Percentiles rank a stretch among this genome's conserved stretches.
phyloP scores from a whole-genome alignment of 345 rosid species.

The Lumnitzera racemosa region DNA sequence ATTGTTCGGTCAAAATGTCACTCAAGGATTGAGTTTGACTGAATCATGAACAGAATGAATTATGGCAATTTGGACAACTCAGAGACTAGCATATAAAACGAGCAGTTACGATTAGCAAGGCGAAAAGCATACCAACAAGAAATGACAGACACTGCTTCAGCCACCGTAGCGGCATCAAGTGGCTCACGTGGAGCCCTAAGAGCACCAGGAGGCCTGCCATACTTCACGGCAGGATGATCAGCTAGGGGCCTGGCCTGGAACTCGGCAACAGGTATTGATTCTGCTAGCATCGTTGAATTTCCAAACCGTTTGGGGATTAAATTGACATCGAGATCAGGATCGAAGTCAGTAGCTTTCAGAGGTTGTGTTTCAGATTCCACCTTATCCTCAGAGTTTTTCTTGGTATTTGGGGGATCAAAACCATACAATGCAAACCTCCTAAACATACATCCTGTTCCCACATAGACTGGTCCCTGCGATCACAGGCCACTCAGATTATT shows the following conservation, averaged over 20 bases:
- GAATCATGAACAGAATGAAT: background rate
- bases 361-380: slow-evolving; percentile 57
- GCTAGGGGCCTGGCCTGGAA: slow-evolving; percentile 86
- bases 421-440: slow-evolving; percentile 89
- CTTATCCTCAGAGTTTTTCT: slow-evolving; percentile 21
- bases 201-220: slow-evolving; percentile 84
- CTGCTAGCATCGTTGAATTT: slow-evolving; percentile 80
- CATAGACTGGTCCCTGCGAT: slow-evolving; percentile 78
- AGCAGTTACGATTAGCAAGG: background rate
- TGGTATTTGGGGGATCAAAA: slow-evolving; percentile 69
- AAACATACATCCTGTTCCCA: slow-evolving; percentile 93
- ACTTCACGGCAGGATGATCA: slow-evolving; percentile 81
- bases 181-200: slow-evolving; percentile 77
- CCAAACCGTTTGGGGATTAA: slow-evolving; percentile 88
- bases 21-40: background rate
- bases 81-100: background rate
- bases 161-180: slow-evolving; percentile 80
- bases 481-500: background rate
- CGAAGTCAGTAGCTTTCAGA: slow-evolving; percentile 59
- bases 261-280: slow-evolving; percentile 77
- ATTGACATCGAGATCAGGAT: slow-evolving; percentile 70
- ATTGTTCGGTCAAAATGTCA: too few species aligned
- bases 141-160: slow-evolving; percentile 87
- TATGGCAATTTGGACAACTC: too few species aligned
- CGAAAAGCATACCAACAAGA: slow-evolving; percentile 66